Evolutionary conservation across 192 early-diverging fungal genomes (phyloP), one percentile per base, ranked within the genome.

Genomic region (Lunasporangiospora selenospora): DNA sequence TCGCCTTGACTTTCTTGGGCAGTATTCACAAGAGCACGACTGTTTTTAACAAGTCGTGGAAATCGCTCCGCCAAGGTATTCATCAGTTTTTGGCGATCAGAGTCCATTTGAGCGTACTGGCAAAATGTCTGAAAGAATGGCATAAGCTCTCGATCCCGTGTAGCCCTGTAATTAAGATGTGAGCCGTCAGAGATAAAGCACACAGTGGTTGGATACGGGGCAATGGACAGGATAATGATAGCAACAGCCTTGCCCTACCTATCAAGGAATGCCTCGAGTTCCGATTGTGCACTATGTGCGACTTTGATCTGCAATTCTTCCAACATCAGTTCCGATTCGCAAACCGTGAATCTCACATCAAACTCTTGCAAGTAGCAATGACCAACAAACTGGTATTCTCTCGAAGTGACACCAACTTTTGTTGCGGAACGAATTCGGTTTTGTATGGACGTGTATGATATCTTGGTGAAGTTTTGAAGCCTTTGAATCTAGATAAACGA

Each of bases 51-150:
- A 5, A 73, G 43, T n/a, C 46, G 37, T 18, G 69, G 69, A 37
- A 73, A 73, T 3, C 60, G 60, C 30, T 58, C 49, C 2, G 61
- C 53, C 0, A 73, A 30, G 7, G 40, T 62, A 27, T 42, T 43
- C 54, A 73, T 73, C 36, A 58, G 13, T 16, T 19, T 24, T 21
- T 43, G 39, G n/a, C 69, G 59, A 39, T 63, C 69, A 24, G 52
- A 31, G 54, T 73, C 69, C 54, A 73, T 58, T 36, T 73, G 69
- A 6, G 60, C 69, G 33, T 73, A 73, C 16, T 58, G 53, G 3
- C 46, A 38, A 16, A 73, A 34, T 0, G 49, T 45, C 43, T 40
- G 19, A 19, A 73, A 73, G 24, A 73, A 73, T 26, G 54, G 69
- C 10, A 73, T 37, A 3, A 73, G 49, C 24, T n/a, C n/a, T n/a